Conservation (phyloP, 805 yeast species). For the Candida namnaoensis region DNA sequence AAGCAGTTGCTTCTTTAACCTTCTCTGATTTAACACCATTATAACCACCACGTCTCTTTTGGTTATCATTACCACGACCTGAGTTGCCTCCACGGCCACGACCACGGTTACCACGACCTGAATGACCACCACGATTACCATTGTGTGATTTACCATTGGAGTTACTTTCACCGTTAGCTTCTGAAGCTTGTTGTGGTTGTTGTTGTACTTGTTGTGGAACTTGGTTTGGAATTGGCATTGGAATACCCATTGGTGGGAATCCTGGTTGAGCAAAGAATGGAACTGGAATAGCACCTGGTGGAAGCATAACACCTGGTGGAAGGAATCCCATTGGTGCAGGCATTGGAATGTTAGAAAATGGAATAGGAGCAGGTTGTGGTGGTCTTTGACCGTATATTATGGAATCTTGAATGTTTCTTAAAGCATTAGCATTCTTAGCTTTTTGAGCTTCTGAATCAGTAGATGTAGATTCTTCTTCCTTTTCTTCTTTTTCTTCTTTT, state of each 20-base stretch:
- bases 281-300: conserved; percentile 3
- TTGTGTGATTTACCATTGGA: background rate
- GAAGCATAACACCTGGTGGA: background rate
- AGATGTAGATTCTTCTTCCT: conserved; percentile 7
- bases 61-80: background rate
- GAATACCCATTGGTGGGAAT: conserved; percentile 11
- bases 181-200: background rate
- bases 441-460: conserved; percentile 20
- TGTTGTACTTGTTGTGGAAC: background rate
- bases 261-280: background rate
- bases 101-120: conserved; percentile 14
- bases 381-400: conserved; percentile 15
- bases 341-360: conserved; percentile 1
- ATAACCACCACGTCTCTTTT: no score
- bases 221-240: conserved; percentile 5
- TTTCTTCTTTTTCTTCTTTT: conserved; percentile 11
- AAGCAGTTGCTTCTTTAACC: background rate
- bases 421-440: conserved; percentile 8
- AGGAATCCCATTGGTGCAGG: background rate
- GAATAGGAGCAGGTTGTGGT: conserved; percentile 1
- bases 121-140: conserved; percentile 11
- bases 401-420: conserved; percentile 12
- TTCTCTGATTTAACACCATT: no score
- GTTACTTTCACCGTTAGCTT: conserved; percentile 2
- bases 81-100: conserved; percentile 4